Conservation (phyloP, 208 protist genomes). For the Strigomonas oncopelti region DNA sequence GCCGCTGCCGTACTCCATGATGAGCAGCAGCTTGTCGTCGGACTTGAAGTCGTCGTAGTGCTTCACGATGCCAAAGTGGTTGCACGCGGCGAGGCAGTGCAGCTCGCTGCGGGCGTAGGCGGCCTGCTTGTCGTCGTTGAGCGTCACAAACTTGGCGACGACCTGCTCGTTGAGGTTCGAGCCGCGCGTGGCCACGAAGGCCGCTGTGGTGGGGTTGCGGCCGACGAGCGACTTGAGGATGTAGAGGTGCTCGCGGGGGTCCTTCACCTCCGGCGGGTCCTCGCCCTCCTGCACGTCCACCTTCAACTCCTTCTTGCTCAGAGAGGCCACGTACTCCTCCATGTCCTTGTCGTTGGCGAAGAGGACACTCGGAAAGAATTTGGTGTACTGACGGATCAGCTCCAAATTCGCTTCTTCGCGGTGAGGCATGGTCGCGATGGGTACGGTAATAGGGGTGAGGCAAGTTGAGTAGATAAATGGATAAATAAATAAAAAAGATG, state of each 20-base stretch:
- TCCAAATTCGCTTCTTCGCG: conserved; percentile 17
- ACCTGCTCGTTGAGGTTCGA: conserved; percentile 65
- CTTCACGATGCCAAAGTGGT: conserved; percentile 81
- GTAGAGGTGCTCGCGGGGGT: conserved; percentile 82
- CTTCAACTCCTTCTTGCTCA: conserved; percentile 33
- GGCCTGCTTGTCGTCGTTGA: conserved; percentile 83
- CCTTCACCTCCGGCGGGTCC: conserved; percentile 50
- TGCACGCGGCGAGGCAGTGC: conserved; percentile 77
- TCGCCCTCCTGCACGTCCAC: conserved; percentile 57
- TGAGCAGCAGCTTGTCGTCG: conserved; percentile 72
- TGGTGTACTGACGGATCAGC: conserved; percentile 73
- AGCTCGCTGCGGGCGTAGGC: conserved; percentile 82
- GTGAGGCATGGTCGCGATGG: conserved; percentile 7
- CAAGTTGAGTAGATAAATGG: too few relatives aligned
- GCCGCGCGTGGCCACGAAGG: conserved; percentile 73
- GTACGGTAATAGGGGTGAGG: too few relatives aligned
- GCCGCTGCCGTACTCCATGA: conserved; percentile 86
- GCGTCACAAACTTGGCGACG: conserved; percentile 83
- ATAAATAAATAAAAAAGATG: conserved; percentile 2
- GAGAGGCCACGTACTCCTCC: conserved; percentile 42
- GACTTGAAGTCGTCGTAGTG: conserved; percentile 83
- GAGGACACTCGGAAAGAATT: conserved; percentile 78
- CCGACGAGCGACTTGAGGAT: conserved; percentile 73
- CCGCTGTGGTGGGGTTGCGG: conserved; percentile 78
- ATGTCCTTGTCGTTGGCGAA: conserved; percentile 69